These are phyloP conservation scores for Nicotiana sylvestris DNA, from an alignment of 257 asterid species.

Conservation along the genomic window DNA sequence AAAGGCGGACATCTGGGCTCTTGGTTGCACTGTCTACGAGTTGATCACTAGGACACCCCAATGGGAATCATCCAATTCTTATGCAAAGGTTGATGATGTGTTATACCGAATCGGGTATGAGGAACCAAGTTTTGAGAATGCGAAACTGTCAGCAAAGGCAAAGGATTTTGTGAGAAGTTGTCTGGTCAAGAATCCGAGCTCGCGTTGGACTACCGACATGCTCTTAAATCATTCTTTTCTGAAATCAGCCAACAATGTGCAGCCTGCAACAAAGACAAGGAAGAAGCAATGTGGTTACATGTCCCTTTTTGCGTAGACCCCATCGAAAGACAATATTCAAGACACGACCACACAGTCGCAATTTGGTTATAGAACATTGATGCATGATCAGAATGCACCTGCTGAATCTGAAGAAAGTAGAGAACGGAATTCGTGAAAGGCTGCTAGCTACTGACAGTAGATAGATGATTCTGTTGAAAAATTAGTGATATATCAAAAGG, in stretches of 20 bases:
- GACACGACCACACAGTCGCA: not conserved
- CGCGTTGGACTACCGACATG: conserved; percentile 1
- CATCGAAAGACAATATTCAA: not conserved
- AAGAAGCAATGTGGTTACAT: not conserved
- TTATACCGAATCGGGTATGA: not conserved
- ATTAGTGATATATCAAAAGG: too few relatives aligned
- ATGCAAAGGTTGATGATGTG: not conserved
- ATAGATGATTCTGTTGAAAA: too few relatives aligned
- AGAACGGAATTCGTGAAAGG: too few relatives aligned
- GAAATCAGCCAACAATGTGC: not conserved
- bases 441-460: too few relatives aligned
- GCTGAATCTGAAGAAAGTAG: not conserved
- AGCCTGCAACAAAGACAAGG: not conserved
- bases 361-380: not conserved
- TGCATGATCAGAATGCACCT: not conserved
- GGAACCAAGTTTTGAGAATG: not conserved
- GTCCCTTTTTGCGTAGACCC: not conserved
- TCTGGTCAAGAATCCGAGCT: not conserved
- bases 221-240: conserved; percentile 4
- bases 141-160: conserved; percentile 7
- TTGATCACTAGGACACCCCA: conserved; percentile 5
- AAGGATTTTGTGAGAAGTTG: conserved; percentile 12
- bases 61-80: not conserved
- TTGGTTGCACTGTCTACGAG: conserved; percentile 14
- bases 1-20: conserved; percentile 4